Conservation (phyloP, 2,329 filamentous ascomycete species). For the Pseudogymnoascus sp. region DNA sequence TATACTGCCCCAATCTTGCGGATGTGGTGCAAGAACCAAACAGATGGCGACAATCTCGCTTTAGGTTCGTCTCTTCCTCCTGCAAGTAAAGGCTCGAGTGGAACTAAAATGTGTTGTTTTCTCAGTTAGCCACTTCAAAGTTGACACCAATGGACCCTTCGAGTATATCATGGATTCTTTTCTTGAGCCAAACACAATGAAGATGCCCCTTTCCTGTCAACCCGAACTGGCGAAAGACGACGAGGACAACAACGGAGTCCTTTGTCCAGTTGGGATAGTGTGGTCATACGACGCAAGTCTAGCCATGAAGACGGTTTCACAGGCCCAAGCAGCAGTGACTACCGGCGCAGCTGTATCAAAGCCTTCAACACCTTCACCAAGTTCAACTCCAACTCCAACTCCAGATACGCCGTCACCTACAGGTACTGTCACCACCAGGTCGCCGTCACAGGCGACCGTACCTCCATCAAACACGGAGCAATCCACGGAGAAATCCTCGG, state of each 20-base stretch:
- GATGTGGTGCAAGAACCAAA: conserved; percentile 16
- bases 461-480: too few species aligned
- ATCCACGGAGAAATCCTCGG: too few species aligned
- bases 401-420: too few species aligned
- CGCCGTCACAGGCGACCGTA: not conserved
- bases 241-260: conserved; percentile 9
- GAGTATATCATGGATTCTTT: conserved; percentile 13
- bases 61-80: not conserved
- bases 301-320: not conserved
- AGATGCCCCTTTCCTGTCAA: conserved; percentile 14
- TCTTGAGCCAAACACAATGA: conserved; percentile 7
- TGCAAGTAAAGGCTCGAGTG: not conserved
- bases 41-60: not conserved
- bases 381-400: not conserved
- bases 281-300: not conserved
- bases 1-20: conserved; percentile 11
- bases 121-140: conserved; percentile 15
- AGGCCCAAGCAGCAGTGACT: not conserved
- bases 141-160: conserved; percentile 13
- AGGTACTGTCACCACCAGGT: not conserved
- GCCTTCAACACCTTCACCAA: not conserved
- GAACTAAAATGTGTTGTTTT: not conserved
- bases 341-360: not conserved
- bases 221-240: conserved; percentile 9
- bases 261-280: conserved; percentile 12